Conservation (phyloP, 495 filamentous ascomycete species). For the Penicillium odoratum region DNA sequence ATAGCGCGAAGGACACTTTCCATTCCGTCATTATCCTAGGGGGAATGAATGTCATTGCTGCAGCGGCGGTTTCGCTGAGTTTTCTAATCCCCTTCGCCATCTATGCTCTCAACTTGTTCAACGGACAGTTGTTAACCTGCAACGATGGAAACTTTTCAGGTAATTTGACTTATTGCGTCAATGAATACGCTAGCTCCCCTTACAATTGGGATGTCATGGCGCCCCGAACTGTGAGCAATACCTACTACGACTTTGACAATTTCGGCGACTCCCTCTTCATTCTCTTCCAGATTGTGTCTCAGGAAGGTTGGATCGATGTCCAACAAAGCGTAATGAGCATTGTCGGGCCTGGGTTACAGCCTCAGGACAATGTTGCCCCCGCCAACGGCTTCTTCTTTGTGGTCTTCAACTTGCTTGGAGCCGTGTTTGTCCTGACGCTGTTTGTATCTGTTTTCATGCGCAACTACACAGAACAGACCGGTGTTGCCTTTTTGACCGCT, state of each 20-base stretch:
- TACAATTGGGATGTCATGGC: slow-evolving; percentile 82
- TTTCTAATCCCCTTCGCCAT: slow-evolving; percentile 95
- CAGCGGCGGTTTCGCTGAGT: slow-evolving; percentile 90
- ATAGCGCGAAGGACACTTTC: slow-evolving; percentile 93
- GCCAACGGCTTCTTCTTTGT: slow-evolving; percentile 94
- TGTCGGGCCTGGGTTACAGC: slow-evolving; percentile 72
- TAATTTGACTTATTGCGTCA: slow-evolving; percentile 66
- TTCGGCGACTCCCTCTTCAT: slow-evolving; percentile 92
- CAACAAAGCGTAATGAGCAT: slow-evolving; percentile 82
- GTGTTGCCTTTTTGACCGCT: slow-evolving; percentile 92
- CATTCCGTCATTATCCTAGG: slow-evolving; percentile 94
- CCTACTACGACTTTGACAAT: slow-evolving; percentile 90
- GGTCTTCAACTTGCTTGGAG: slow-evolving; percentile 92
- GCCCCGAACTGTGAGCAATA: slow-evolving; percentile 75
- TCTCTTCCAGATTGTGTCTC: slow-evolving; percentile 97
- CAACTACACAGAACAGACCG: slow-evolving; percentile 98
- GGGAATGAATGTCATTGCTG: slow-evolving; percentile 83
- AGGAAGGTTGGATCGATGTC: slow-evolving; percentile 96
- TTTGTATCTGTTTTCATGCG: slow-evolving; percentile 99
- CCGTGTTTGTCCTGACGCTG: slow-evolving; percentile 95
- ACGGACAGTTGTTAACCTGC: slow-evolving; percentile 74
- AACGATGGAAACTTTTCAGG: slow-evolving; percentile 66
- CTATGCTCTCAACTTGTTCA: slow-evolving; percentile 90
- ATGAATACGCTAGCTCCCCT: slow-evolving; percentile 75
- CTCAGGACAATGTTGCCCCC: slow-evolving; percentile 62